phyloP scores from a whole-genome alignment of 2,329 filamentous ascomycete genomes.

The Penicillium sp. region DNA sequence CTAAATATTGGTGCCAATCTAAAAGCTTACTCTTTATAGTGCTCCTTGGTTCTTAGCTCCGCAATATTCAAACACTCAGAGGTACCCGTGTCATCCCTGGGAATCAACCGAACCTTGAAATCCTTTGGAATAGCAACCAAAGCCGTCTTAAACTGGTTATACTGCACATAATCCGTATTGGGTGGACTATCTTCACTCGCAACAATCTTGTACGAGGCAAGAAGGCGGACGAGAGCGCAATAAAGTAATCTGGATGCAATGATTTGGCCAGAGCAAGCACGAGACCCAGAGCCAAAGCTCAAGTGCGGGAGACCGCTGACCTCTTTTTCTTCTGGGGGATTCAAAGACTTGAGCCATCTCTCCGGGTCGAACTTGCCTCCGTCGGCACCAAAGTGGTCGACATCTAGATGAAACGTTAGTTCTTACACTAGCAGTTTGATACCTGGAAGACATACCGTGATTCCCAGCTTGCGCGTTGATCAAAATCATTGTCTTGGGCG shows the following conservation, averaged over 20 bases:
- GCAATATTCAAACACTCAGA: conserved; percentile 45
- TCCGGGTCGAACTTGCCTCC: conserved; percentile 63
- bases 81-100: conserved; percentile 45
- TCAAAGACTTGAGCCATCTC: conserved; percentile 56
- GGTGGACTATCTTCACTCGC: conserved; percentile 53
- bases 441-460: conserved; percentile 41
- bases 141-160: conserved; percentile 61
- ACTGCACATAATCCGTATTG: conserved; percentile 63
- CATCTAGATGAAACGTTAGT: conserved; percentile 43
- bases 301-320: conserved; percentile 53
- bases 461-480: conserved; percentile 72
- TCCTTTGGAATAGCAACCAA: conserved; percentile 60
- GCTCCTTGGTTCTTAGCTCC: conserved; percentile 48
- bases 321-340: conserved; percentile 44
- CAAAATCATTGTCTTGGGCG: conserved; percentile 71
- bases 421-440: not conserved
- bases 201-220: conserved; percentile 55
- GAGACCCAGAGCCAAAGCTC: conserved; percentile 58
- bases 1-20: not conserved
- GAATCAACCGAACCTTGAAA: conserved; percentile 59
- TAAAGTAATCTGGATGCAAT: conserved; percentile 60
- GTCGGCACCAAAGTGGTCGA: conserved; percentile 57
- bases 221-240: conserved; percentile 53
- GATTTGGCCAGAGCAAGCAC: conserved; percentile 59
- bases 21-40: conserved; percentile 48